Evolutionary conservation across 768 basidiomycete genomes (phyloP).

Genomic region (Cystobasidium ongulense): DNA sequence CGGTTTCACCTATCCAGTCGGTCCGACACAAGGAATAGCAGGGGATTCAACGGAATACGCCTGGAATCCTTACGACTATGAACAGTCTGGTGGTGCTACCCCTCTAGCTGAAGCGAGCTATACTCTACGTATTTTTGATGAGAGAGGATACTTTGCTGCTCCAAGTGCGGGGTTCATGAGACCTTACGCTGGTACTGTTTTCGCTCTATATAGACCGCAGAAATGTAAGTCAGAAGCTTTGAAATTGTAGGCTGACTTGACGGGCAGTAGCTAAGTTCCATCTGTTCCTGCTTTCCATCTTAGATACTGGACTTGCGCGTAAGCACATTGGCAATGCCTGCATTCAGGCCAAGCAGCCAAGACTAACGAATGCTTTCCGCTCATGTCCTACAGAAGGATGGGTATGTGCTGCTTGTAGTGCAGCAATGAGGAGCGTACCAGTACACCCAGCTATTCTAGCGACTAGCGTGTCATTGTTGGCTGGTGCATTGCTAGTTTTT

Average conservation of each 20-base stretch:
- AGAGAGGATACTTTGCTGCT: slow-evolving; percentile 60
- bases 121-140: slow-evolving; percentile 70
- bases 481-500: background rate
- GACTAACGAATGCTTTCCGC: background rate
- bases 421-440: slow-evolving; percentile 40
- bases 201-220: slow-evolving; percentile 71
- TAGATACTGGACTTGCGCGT: slow-evolving; percentile 12
- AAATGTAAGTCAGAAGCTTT: slow-evolving; percentile 45
- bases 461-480: slow-evolving; percentile 31
- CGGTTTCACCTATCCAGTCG: slow-evolving; percentile 81
- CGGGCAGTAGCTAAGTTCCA: background rate
- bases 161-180: slow-evolving; percentile 59
- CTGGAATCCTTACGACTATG: slow-evolving; percentile 74
- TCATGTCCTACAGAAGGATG: slow-evolving; percentile 42
- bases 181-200: slow-evolving; percentile 62
- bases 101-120: slow-evolving; percentile 71
- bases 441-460: slow-evolving; percentile 43
- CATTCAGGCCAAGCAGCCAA: background rate
- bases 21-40: slow-evolving; percentile 61
- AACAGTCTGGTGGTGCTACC: slow-evolving; percentile 55
- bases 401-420: slow-evolving; percentile 47
- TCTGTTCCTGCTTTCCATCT: background rate
- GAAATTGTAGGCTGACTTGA: background rate
- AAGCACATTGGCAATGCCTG: background rate
- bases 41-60: slow-evolving; percentile 59